Base-by-base conservation (phyloP, 2,329 filamentous ascomycete species). In the Ceratocystis albifundus region DNA sequence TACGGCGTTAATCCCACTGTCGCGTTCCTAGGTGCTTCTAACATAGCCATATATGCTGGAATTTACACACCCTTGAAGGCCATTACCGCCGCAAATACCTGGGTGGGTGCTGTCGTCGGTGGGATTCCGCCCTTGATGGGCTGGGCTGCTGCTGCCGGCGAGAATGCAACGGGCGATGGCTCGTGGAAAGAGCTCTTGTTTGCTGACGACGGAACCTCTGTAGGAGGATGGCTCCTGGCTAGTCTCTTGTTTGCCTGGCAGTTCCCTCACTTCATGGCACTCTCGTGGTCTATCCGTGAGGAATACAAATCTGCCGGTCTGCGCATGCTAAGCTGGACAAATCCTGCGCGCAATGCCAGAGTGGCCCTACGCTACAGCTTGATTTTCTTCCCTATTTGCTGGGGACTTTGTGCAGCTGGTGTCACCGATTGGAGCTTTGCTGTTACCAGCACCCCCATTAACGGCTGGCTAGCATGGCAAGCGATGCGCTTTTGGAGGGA, bases 111-210 rank as follows among this genome's bases (percentile, higher is more conserved):
- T 2, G 76, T 99, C 0, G 90, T 99, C 0, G 94, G 94, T 69
- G 92, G 88, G 0, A 96, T 99, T 66, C 93, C 94, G 0, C 94
- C 94, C 0, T 77, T 99, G 41, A 99, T 99, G 94, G 94, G 94
- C 70, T 99, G 94, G 94, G 89, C 91, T 17, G 94, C 94, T 0
- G 94, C 94, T 0, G 92, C 91, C 0, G 92, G 91, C 64, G 90
- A 96, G 75, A 88, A 87, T 57, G 91, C 91, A 7, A 89, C 86
- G 2, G 84, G 82, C 25, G 85, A 87, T 70, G 88, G 88, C 36
- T 87, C 84, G 10, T 94, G 88, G 86, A 80, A 82, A 62, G 90
- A 94, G 73, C 81, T 96, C 48, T 79, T 96, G 0, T 83, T 95
- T 66, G 87, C 81, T 0, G 72, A 73, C 12, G 82, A 84, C 70